Conservation (phyloP, 768 basidiomycete genomes). For the Xerocomus potaroensis region DNA sequence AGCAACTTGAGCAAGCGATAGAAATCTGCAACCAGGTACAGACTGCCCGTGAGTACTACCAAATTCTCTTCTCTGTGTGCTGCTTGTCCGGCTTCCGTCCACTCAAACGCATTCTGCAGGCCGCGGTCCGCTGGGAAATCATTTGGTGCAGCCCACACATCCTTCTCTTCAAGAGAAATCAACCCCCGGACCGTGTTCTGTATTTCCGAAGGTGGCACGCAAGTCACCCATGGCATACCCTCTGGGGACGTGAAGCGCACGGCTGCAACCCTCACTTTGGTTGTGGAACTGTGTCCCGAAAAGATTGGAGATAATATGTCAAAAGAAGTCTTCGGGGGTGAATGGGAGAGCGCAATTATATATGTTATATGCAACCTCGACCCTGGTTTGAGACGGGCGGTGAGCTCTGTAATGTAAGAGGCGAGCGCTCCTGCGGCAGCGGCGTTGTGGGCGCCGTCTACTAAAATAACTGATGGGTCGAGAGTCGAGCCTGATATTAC, state of each 20-base stretch:
- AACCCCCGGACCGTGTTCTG: slow-evolving; percentile 40
- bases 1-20: slow-evolving; percentile 50
- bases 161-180: slow-evolving; percentile 35
- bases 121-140: slow-evolving; percentile 31
- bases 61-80: slow-evolving; percentile 33
- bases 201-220: slow-evolving; percentile 53
- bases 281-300: slow-evolving; percentile 26
- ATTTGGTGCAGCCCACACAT: slow-evolving; percentile 42
- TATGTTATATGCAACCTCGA: slow-evolving; percentile 51
- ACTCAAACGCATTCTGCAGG: slow-evolving; percentile 49
- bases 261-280: slow-evolving; percentile 48
- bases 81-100: slow-evolving; percentile 28
- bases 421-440: slow-evolving; percentile 69
- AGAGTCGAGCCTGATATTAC: slow-evolving; percentile 10
- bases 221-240: slow-evolving; percentile 92
- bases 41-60: slow-evolving; percentile 80
- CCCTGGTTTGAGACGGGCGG: slow-evolving; percentile 18
- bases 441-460: slow-evolving; percentile 93
- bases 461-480: slow-evolving; percentile 47
- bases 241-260: slow-evolving; percentile 70
- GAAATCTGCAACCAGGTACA: slow-evolving; percentile 93
- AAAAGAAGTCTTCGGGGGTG: slow-evolving; percentile 76
- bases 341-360: slow-evolving; percentile 79
- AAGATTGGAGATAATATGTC: slow-evolving; percentile 72
- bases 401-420: slow-evolving; percentile 47